Evolutionary conservation across 257 asterid genomes (phyloP), one percentile per base, ranked within the genome.

Genomic region (Cinchona pubescens): DNA sequence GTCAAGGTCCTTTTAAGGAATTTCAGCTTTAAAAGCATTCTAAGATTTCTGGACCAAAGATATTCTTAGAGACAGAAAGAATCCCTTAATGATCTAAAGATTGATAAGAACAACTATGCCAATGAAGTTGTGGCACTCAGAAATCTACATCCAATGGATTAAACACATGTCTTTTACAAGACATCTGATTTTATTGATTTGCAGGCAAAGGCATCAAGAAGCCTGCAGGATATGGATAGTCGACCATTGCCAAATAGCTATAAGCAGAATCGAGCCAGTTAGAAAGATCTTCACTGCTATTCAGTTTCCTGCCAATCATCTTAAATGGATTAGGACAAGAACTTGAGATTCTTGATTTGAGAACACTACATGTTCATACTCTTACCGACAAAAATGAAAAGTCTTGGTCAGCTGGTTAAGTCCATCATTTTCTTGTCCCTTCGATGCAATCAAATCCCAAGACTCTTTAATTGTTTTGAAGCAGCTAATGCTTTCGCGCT

Each of bases 181-280:
- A 93, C 97, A 97, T 92, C 97, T n/a, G n/a, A n/a, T 79, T 87
- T 92, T 79, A 94, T 90, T 18, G 98, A 79, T 89, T 83, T 69
- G 84, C 96, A 35, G 98, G 98, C 90, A 94, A 76, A 79, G 97
- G 97, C 97, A 92, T 94, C 75, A 94, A 71, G 84, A 94, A 94
- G 80, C 84, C 93, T 25, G 97, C 72, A 48, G 97, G 93, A 81
- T 92, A 92, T 12, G 98, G 98, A 82, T 94, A 94, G 86, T 94
- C 71, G 29, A 80, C 88, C 98, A 94, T 94, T 16, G 96, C 97
- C 89, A 94, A 79, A 82, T 90, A 92, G 80, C 98, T 89, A 86
- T 94, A 94, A 67, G 97, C 97, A 13, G 90, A 82, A 0, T 83
- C 86, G 77, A 94, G 83, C 98, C 98, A 94, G 59, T 81, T 74